phyloP scores from a whole-genome alignment of 345 rosid species.

The Eucalyptus brandiana region DNA sequence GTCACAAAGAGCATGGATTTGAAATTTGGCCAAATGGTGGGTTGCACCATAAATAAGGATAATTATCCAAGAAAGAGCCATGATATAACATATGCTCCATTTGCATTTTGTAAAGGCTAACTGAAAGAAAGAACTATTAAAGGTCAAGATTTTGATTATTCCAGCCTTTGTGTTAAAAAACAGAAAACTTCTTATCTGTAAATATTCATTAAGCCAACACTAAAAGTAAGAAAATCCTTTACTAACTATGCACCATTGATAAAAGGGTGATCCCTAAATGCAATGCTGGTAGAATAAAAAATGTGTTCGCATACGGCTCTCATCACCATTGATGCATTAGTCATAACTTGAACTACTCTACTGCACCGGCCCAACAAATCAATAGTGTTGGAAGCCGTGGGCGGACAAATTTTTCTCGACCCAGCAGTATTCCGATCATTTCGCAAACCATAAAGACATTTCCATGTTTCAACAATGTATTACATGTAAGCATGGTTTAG shows the following conservation, averaged over 20 bases:
- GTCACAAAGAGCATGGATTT: neutral
- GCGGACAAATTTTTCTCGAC: neutral
- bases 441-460: neutral
- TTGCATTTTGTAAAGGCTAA: neutral
- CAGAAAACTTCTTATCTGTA: neutral
- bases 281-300: neutral
- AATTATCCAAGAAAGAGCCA: neutral
- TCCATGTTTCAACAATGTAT: neutral
- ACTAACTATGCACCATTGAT: neutral
- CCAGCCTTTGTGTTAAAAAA: neutral
- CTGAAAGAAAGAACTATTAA: neutral
- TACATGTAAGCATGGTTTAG: neutral
- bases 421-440: rapidly evolving
- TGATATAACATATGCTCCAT: neutral
- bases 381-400: neutral
- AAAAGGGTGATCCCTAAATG: neutral
- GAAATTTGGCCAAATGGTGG: neutral
- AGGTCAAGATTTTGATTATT: neutral
- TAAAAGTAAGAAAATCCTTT: neutral
- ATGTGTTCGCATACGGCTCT: neutral
- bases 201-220: neutral
- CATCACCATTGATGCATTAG: neutral
- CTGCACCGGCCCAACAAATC: neutral
- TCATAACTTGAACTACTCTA: neutral
- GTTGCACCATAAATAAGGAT: neutral